Evolutionary conservation across 148 eudicot species (phyloP).

Genomic region (Polygonum aviculare): DNA sequence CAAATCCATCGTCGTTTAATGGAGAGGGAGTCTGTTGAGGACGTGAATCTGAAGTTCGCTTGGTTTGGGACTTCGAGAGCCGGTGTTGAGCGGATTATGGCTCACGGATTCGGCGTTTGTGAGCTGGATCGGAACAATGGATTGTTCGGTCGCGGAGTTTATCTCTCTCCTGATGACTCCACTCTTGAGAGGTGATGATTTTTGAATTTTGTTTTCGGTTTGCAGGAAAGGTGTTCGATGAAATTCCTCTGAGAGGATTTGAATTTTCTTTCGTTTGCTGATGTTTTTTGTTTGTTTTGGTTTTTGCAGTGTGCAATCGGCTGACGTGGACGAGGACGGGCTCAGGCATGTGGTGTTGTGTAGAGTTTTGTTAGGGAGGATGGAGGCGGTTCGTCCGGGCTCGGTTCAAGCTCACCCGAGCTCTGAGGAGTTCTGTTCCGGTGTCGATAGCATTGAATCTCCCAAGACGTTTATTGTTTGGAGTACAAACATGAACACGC

Average conservation of each 20-base stretch:
- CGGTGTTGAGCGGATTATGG: slow-evolving; percentile 26
- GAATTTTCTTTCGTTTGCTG: neutral
- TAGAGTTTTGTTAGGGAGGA: slow-evolving; percentile 48
- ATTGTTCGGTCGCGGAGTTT: slow-evolving; percentile 23
- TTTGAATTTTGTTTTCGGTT: neutral
- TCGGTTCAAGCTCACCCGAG: slow-evolving; percentile 38
- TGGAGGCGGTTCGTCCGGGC: slow-evolving; percentile 29
- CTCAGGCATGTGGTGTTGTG: slow-evolving; percentile 54
- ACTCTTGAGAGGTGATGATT: slow-evolving; percentile 27
- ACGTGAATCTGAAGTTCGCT: slow-evolving; percentile 24
- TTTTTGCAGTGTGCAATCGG: slow-evolving; percentile 38
- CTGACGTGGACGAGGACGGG: slow-evolving; percentile 47
- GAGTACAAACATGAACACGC: slow-evolving; percentile 57
- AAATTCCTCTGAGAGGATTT: slow-evolving; percentile 4
- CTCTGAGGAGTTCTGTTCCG: slow-evolving; percentile 44
- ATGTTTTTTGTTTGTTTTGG: neutral
- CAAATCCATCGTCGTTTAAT: slow-evolving; percentile 20
- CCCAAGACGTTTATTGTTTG: slow-evolving; percentile 49
- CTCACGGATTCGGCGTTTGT: slow-evolving; percentile 32
- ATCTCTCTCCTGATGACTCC: slow-evolving; percentile 21
- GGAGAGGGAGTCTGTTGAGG: slow-evolving; percentile 9
- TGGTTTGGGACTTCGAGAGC: slow-evolving; percentile 44
- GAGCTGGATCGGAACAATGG: slow-evolving; percentile 2
- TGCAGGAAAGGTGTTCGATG: neutral
- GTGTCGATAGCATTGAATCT: slow-evolving; percentile 30